Base-by-base conservation (phyloP, 2,329 filamentous ascomycete genomes). In the Trichoderma harzianum region DNA sequence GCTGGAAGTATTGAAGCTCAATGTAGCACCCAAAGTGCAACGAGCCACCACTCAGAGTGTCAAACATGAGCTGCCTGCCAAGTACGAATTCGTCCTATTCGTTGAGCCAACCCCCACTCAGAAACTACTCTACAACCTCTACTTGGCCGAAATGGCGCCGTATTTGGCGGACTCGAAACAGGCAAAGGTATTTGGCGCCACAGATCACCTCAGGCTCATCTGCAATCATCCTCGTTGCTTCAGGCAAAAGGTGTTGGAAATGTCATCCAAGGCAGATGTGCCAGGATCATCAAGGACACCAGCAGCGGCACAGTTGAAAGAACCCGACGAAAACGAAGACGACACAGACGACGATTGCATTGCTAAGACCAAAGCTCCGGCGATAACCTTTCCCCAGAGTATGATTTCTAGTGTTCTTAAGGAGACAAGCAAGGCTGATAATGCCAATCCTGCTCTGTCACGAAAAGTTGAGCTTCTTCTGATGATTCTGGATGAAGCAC, bases 41-140 rank as follows among this genome's bases (percentile, higher is more conserved):
- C 89, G 95, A 32, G 89, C 88, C 8, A 93, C 92, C 65, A 91
- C 94, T 73, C 79, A 81, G 18, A 89, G 87, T 6, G 83, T 97
- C 57, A 86, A 87, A 73, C 84, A 89, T 14, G 88, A 90, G 51
- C 83, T 97, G 57, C 93, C 92, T 3, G 83, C 84, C 0, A 98
- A 97, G 79, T 88, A 87, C 8, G 95, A 98, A 78, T 97, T 95
- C 77, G 88, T 97, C 34, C 87, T 98, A 68, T 92, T 87, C 3
- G 84, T 97, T 7, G 88, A 91, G 7, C 83, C 96, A 12, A 93
- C 92, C 0, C 76, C 82, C 0, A 62, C 92, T 1, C 95, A 98
- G 79, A 82, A 80, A 57, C 76, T 83, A 2, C 85, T 90, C 0
- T 97, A 97, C 79, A 75, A 82, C 39, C 73, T 78, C 6, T 88